These are phyloP conservation scores for Cutaneotrichosporon spelunceum DNA, from an alignment of 1,284 basidiomycete species.

Conservation along the genomic window DNA sequence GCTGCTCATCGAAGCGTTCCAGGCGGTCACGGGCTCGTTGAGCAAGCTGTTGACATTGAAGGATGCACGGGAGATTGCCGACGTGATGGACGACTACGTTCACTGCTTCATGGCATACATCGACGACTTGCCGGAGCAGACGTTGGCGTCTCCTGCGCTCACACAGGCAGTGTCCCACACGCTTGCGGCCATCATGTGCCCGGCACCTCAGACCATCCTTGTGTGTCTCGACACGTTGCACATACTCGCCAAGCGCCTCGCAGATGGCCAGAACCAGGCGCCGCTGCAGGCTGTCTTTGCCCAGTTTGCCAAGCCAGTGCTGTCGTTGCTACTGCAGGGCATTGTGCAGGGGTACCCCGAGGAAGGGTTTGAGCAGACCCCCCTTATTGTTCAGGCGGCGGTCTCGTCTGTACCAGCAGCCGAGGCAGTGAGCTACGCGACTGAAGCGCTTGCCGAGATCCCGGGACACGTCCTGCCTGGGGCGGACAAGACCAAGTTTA, in stretches of 20 bases:
- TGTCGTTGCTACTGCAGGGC: slow-evolving; percentile 70
- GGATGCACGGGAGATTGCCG: slow-evolving; percentile 68
- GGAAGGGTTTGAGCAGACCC: slow-evolving; percentile 70
- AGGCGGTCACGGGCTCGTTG: slow-evolving; percentile 68
- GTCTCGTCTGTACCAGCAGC: slow-evolving; percentile 62
- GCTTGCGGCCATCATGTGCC: slow-evolving; percentile 71
- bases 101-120: slow-evolving; percentile 73
- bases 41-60: slow-evolving; percentile 66
- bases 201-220: slow-evolving; percentile 75
- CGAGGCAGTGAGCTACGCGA: slow-evolving; percentile 69
- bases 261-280: slow-evolving; percentile 53
- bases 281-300: slow-evolving; percentile 62
- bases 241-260: slow-evolving; percentile 63
- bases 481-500: slow-evolving; percentile 69
- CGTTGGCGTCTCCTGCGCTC: slow-evolving; percentile 73
- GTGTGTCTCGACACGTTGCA: slow-evolving; percentile 77
- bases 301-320: slow-evolving; percentile 70
- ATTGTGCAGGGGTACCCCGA: slow-evolving; percentile 84
- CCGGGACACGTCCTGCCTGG: slow-evolving; percentile 63
- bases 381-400: slow-evolving; percentile 72
- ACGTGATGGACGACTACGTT: slow-evolving; percentile 93
- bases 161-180: slow-evolving; percentile 69
- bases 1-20: slow-evolving; percentile 66
- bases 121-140: slow-evolving; percentile 64
- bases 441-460: slow-evolving; percentile 66